Percentiles rank a stretch among this genome's conserved stretches.
These are phyloP conservation scores for Agrocybe praecox DNA, from an alignment of 768 basidiomycete genomes.

Conservation along the genomic window DNA sequence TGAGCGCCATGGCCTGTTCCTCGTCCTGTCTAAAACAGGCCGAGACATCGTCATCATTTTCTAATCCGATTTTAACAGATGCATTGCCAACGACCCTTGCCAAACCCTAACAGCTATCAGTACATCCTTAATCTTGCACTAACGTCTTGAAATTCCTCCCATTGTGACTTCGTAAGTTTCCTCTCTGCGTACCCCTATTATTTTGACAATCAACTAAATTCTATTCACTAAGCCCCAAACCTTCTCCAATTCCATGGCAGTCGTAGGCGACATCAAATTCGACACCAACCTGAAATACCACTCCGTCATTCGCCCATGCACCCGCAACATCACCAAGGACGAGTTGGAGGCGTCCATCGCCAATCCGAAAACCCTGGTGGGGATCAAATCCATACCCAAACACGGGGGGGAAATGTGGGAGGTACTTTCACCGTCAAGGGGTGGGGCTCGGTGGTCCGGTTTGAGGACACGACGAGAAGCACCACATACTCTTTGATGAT, in stretches of 20 bases:
- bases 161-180: too few species aligned
- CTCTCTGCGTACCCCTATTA: too few species aligned
- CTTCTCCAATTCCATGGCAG: background rate
- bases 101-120: too few species aligned
- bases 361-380: slow-evolving; percentile 1
- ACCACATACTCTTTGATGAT: slow-evolving; percentile 2
- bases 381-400: slow-evolving; percentile 6
- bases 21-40: too few species aligned
- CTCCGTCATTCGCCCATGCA: slow-evolving; percentile 1
- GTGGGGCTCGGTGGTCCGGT: slow-evolving; percentile 3
- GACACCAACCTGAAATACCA: background rate
- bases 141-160: too few species aligned
- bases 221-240: background rate
- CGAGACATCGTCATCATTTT: too few species aligned
- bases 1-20: too few species aligned
- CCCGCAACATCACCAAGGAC: slow-evolving; percentile 1
- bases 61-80: too few species aligned
- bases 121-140: too few species aligned
- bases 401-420: slow-evolving; percentile 6
- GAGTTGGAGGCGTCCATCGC: background rate
- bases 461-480: slow-evolving; percentile 6
- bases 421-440: background rate
- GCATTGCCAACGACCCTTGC: too few species aligned
- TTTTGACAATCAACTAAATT: too few species aligned
- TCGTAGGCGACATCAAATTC: background rate